Base-by-base conservation (phyloP, 2,329 filamentous ascomycete genomes). In the Neonectria magnoliae region DNA sequence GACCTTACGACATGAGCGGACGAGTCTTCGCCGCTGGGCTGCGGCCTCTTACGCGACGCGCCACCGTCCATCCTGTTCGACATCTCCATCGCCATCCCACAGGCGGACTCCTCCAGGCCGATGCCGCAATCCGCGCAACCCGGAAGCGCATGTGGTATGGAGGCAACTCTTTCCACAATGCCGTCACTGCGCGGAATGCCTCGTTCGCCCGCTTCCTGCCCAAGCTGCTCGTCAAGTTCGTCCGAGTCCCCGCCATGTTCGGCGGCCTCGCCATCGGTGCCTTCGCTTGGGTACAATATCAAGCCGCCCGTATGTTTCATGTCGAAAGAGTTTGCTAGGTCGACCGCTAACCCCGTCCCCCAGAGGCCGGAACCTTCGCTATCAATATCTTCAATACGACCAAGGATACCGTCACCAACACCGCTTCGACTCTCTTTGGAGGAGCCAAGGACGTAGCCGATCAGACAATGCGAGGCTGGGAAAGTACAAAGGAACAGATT, bases 241-340 rank as follows among this genome's bases (percentile, higher is more conserved):
- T 90, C 38, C 89, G 94, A 61, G 84, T 97, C 59, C 96, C 96
- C 20, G 96, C 96, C 62, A 91, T 98, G 82, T 94, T 97, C 74
- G 96, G 95, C 45, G 94, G 93, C 45, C 87, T 94, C 51, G 93
- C 94, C 75, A 88, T 99, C 70, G 94, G 93, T 14, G 93, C 92
- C 3, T 82, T 97, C 64, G 94, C 94, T 27, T 99, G 97, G 86
- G 82, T 99, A 53, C 96, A 99, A 77, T 98, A 99, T 77, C 96
- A 99, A 80, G 95, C 96, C 68, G 90, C 91, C 60, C 92, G 92
- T 94, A 86, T 68, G 92, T 86, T 16, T 50, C 16, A 44, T 14
- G 10, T 50, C 57, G 11, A 20, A 33, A 41, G 8, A 0, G n/a
- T 55, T 14, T 45, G 11, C 18, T 50, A 36, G 5, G 16, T 11